phyloP scores from a whole-genome alignment of 108 stramenopile genomes.

The Licmophora abbreviata region DNA sequence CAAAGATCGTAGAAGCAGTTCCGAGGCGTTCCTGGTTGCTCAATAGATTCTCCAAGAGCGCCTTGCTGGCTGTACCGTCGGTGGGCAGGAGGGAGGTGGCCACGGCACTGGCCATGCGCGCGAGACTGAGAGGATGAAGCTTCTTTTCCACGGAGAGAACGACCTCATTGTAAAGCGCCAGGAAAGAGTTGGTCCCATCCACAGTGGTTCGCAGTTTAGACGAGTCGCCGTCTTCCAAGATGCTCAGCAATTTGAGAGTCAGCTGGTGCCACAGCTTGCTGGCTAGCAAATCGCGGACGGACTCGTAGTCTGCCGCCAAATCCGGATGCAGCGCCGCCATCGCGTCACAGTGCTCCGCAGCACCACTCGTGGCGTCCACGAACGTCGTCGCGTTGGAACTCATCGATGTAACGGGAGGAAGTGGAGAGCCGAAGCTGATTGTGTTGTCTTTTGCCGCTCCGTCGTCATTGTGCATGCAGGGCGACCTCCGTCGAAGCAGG shows the following conservation, averaged over 20 bases:
- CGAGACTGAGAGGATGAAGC: conserved; percentile 85
- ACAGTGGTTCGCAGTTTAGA: conserved; percentile 24
- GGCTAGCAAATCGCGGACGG: conserved; percentile 45
- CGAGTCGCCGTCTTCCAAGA: conserved; percentile 32
- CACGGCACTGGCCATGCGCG: conserved; percentile 75
- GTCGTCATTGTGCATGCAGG: too few species aligned
- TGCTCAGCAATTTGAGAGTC: conserved; percentile 63
- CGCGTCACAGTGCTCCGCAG: conserved; percentile 77
- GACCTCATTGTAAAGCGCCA: conserved; percentile 54
- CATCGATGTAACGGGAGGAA: too few species aligned
- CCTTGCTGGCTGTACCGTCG: conserved; percentile 30
- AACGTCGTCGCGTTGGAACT: conserved; percentile 26
- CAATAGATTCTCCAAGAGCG: conserved; percentile 38
- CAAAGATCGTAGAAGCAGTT: conserved; percentile 51
- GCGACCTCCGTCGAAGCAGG: too few species aligned
- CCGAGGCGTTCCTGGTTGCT: conserved; percentile 20
- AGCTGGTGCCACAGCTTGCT: conserved; percentile 96
- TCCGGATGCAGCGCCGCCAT: conserved; percentile 69
- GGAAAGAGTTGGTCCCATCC: conserved; percentile 47
- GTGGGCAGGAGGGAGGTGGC: conserved; percentile 33
- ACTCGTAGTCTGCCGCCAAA: conserved; percentile 69
- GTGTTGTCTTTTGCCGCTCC: too few species aligned
- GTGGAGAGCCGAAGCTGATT: too few species aligned
- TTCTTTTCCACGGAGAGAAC: conserved; percentile 48
- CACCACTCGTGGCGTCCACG: conserved; percentile 37